These are phyloP conservation scores for Blastobotrys serpentis DNA, from an alignment of 1,139 yeast genomes.

Conservation along the genomic window DNA sequence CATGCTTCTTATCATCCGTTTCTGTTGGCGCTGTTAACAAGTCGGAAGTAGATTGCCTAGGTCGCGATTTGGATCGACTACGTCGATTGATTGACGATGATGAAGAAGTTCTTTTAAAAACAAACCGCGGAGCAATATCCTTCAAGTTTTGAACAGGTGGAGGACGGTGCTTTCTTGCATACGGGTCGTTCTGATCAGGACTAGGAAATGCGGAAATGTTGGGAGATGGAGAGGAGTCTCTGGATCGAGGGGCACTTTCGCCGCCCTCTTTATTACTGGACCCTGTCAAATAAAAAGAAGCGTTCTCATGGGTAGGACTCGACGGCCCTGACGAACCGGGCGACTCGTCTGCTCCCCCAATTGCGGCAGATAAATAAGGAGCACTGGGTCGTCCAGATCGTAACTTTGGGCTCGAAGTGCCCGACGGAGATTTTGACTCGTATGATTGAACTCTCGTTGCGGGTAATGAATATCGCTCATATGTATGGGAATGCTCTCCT, in stretches of 20 bases:
- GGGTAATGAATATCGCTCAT: conserved; percentile 37
- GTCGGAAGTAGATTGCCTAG: neutral
- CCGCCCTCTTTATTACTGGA: neutral
- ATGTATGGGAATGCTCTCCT: conserved; percentile 33
- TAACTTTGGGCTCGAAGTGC: conserved; percentile 13
- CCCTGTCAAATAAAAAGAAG: conserved; percentile 17
- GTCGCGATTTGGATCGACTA: conserved; percentile 4
- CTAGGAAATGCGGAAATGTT: conserved; percentile 29
- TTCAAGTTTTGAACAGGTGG: conserved; percentile 32
- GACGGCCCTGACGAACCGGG: conserved; percentile 7
- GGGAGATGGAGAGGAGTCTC: conserved; percentile 26
- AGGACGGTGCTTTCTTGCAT: conserved; percentile 36
- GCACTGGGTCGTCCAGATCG: conserved; percentile 19
- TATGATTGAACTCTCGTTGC: conserved; percentile 32
- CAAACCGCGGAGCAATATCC: conserved; percentile 40
- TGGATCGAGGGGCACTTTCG: conserved; percentile 20
- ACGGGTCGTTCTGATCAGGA: conserved; percentile 36
- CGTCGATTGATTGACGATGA: conserved; percentile 3
- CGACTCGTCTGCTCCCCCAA: conserved; percentile 9
- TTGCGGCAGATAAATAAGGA: conserved; percentile 17
- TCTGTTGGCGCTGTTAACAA: conserved; percentile 12
- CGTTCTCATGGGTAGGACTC: conserved; percentile 1
- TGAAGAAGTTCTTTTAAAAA: conserved; percentile 29
- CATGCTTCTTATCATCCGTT: conserved; percentile 26
- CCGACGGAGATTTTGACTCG: conserved; percentile 21